Evolutionary conservation across 208 protist species (phyloP).

Genomic region (Acanthamoeba rhysodes): DNA sequence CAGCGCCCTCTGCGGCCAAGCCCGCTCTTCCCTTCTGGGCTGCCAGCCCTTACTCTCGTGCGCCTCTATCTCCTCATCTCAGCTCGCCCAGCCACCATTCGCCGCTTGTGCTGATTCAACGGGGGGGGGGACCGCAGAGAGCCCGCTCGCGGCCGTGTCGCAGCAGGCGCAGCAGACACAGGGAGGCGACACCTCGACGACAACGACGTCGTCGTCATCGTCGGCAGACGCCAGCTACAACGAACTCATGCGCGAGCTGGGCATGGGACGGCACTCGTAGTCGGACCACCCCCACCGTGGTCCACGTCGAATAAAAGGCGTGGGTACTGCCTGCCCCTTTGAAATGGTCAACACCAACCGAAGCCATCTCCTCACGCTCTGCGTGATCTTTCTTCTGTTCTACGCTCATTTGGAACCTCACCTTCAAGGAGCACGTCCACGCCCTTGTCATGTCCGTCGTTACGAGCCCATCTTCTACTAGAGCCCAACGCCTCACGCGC

Average conservation of each 20-base stretch:
- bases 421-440: too few species aligned
- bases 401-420: too few species aligned
- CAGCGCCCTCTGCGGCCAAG: not conserved
- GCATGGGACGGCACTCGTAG: not conserved
- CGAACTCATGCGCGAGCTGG: conserved; percentile 34
- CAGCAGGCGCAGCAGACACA: not conserved
- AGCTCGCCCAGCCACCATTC: not conserved
- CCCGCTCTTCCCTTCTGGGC: conserved; percentile 11
- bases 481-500: too few species aligned
- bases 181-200: not conserved
- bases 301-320: too few species aligned
- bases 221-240: not conserved
- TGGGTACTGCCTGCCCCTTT: too few species aligned
- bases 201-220: not conserved
- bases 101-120: not conserved
- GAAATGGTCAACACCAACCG: too few species aligned
- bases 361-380: too few species aligned
- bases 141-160: not conserved
- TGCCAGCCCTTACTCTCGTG: conserved; percentile 1
- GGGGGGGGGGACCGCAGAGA: not conserved
- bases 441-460: too few species aligned
- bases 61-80: not conserved
- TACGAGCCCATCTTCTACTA: too few species aligned
- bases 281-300: too few species aligned
- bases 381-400: too few species aligned